Conservation (phyloP, 108 stramenopile species). For the Hondaea fermentalgiana region DNA sequence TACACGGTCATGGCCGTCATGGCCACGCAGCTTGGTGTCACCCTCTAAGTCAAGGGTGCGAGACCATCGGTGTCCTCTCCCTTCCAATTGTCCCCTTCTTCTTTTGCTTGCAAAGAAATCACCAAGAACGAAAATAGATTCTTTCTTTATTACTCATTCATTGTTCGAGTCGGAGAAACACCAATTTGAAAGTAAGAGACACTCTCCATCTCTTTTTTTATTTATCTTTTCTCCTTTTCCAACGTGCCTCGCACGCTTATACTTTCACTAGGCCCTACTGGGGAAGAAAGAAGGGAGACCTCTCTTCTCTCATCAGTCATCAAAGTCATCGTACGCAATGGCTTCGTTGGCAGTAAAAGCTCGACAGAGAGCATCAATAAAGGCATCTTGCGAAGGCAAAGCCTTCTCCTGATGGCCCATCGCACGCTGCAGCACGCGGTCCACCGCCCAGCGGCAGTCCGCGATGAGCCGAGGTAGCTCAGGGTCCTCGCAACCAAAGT, state of each 20-base stretch:
- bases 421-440: not conserved
- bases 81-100: too few relatives aligned
- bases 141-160: too few relatives aligned
- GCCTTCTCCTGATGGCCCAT: not conserved
- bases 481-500: not conserved
- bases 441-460: not conserved
- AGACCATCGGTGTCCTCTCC: too few relatives aligned
- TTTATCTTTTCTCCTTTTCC: too few relatives aligned
- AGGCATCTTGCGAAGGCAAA: not conserved
- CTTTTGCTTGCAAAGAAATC: too few relatives aligned
- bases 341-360: not conserved
- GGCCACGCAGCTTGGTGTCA: conserved; percentile 71
- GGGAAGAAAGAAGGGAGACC: not conserved
- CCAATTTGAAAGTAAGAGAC: too few relatives aligned
- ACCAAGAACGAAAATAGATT: too few relatives aligned
- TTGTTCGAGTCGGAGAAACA: too few relatives aligned
- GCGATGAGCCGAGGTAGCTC: not conserved
- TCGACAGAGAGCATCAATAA: not conserved
- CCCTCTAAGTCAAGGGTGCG: not conserved
- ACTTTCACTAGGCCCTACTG: too few relatives aligned
- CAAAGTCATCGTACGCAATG: not conserved
- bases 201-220: too few relatives aligned
- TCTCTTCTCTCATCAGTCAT: not conserved
- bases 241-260: too few relatives aligned
- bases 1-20: conserved; percentile 99